Evolutionary conservation across 2,329 filamentous ascomycete species (phyloP), one percentile per base, ranked within the genome.

Genomic region (Dactylellina haptotyla): DNA sequence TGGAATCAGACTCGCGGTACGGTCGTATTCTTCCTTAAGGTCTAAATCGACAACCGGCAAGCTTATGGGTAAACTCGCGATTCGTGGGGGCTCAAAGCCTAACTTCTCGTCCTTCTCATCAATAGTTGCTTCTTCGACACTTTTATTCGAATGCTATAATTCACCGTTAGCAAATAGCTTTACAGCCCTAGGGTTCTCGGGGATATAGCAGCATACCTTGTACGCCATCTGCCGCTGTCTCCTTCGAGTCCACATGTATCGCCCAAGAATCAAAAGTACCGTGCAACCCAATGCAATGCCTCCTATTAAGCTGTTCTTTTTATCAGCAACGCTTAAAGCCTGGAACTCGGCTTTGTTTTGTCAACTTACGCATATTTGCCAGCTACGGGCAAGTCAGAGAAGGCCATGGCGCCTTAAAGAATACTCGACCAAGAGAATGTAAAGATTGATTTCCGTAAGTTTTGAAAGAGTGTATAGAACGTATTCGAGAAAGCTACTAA

Each of bases 361-460:
- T 25, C 9, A 50, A 41, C 67, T 39, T 56, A 72, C 67, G 59
- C 61, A 56, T 72, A 72, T 65, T 72, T 72, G 18, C 48, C 53
- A 28, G 30, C 59, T 28, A 59, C 59, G 18, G 59, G 53, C 46
- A 64, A 41, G 14, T 64, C 67, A 14, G 26, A 3, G 26, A 72
- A 72, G 4, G 18, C 45, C 67, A 72, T 71, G 18, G 14, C 32
- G 32, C 6, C 4, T 61, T 41, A 18, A 5, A 43, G 20, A 26
- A 18, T 23, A 41, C 2, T 28, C 4, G 18, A 41, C 26, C 41
- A 23, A 25, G 6, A 46, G 16, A 14, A 56, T 41, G 30, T 14
- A 39, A 18, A 20, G 28, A 12, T 25, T 5, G 32, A 41, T n/a
- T 41, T n/a, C 14, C 18, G 14, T 18, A 37, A 51, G 16, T 6